These are phyloP conservation scores for Ogataea methylovora DNA, from an alignment of 805 yeast species.

Conservation along the genomic window DNA sequence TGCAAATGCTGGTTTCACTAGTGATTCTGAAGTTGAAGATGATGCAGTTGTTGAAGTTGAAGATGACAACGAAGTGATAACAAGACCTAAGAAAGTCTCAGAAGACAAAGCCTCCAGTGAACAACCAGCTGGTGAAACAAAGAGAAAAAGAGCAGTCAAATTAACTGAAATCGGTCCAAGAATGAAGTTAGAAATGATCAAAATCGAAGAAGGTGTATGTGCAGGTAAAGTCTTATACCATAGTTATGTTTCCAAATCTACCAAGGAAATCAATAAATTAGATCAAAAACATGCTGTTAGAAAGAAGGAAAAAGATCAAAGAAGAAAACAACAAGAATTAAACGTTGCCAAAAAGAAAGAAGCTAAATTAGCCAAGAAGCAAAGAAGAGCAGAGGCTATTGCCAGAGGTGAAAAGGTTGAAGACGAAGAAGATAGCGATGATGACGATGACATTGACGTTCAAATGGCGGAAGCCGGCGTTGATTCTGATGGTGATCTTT, in stretches of 20 bases:
- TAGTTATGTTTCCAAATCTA: slow-evolving; percentile 55
- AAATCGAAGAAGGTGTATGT: slow-evolving; percentile 90
- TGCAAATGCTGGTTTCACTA: slow-evolving; percentile 67
- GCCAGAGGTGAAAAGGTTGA: slow-evolving; percentile 30
- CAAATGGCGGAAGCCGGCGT: slow-evolving; percentile 4
- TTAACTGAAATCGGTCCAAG: slow-evolving; percentile 93
- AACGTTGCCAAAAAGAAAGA: slow-evolving; percentile 72
- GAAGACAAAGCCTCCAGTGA: slow-evolving; percentile 14
- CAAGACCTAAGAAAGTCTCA: slow-evolving; percentile 14
- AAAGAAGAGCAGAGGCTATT: slow-evolving; percentile 41
- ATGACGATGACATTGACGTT: slow-evolving; percentile 18
- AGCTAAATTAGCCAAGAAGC: slow-evolving; percentile 64
- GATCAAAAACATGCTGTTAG: slow-evolving; percentile 62
- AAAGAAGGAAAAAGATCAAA: slow-evolving; percentile 54
- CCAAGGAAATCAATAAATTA: slow-evolving; percentile 48
- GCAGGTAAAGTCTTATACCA: slow-evolving; percentile 86
- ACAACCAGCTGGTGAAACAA: slow-evolving; percentile 12
- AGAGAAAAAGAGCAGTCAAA: slow-evolving; percentile 77
- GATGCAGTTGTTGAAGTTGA: slow-evolving; percentile 69
- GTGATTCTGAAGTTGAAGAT: slow-evolving; percentile 92
- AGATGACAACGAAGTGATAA: slow-evolving; percentile 18
- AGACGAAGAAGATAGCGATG: slow-evolving; percentile 18
- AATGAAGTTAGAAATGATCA: slow-evolving; percentile 62
- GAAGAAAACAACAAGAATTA: slow-evolving; percentile 72
- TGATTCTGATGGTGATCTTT: slow-evolving; percentile 15